These are phyloP conservation scores for Yamadazyma kitorensis DNA, from an alignment of 805 yeast genomes.

Conservation along the genomic window DNA sequence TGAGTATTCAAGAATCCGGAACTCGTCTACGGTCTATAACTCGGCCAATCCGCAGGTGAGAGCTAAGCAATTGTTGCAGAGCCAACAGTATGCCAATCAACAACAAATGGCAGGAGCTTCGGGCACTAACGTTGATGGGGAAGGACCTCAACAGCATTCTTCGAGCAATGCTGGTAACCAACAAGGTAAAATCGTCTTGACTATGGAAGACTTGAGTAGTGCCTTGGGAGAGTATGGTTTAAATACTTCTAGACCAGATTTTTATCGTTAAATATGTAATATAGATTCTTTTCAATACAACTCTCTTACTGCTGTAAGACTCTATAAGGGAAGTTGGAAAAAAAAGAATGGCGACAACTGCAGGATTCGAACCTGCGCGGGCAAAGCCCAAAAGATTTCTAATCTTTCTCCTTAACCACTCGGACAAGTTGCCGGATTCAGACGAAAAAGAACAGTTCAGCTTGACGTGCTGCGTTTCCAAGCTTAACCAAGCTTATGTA, in stretches of 20 bases:
- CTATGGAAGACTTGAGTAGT: conserved; percentile 89
- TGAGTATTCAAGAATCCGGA: conserved; percentile 89
- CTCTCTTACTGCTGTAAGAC: background rate
- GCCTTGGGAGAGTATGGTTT: conserved; percentile 92
- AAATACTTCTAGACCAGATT: conserved; percentile 88
- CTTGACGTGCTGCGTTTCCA: no score
- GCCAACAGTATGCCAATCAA: conserved; percentile 52
- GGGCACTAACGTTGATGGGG: conserved; percentile 30
- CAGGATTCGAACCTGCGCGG: conserved; percentile 67
- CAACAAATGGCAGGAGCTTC: conserved; percentile 27
- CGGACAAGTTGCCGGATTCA: conserved; percentile 41
- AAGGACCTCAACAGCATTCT: conserved; percentile 35
- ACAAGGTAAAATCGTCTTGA: conserved; percentile 78
- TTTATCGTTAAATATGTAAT: conserved; percentile 62
- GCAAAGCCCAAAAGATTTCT: conserved; percentile 54
- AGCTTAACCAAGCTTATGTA: no score
- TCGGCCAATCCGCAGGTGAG: conserved; percentile 83
- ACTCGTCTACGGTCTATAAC: conserved; percentile 81
- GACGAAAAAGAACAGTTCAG: no score
- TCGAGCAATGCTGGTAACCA: conserved; percentile 48
- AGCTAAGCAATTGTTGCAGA: conserved; percentile 72
- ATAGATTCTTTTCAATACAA: background rate
- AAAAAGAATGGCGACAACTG: conserved; percentile 51
- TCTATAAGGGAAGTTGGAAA: no score
- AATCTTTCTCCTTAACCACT: conserved; percentile 41